These are phyloP conservation scores for Miamiensis avidus DNA, from an alignment of 169 alveolate species.

Conservation along the genomic window DNA sequence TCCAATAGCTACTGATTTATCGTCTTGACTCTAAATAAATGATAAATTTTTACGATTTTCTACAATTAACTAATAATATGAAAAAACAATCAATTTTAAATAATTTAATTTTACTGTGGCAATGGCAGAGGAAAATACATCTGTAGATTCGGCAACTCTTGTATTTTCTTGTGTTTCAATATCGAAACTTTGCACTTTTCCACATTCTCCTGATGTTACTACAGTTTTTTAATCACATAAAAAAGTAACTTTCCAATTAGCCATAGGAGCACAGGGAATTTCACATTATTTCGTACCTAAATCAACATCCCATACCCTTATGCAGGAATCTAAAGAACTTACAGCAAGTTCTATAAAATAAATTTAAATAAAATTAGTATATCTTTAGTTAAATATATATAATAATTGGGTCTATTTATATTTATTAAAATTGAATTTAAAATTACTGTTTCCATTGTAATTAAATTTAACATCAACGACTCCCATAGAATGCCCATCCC, in stretches of 20 bases:
- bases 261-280: constrained; percentile 37
- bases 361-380: not conserved
- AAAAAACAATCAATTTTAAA: too few species aligned
- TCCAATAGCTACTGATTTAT: constrained; percentile 9
- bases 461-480: constrained; percentile 48
- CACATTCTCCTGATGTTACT: constrained; percentile 47
- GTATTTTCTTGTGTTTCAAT: not conserved
- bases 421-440: not conserved
- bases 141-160: not conserved
- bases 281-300: constrained; percentile 25
- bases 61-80: not conserved
- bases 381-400: too few species aligned
- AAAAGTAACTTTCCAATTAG: constrained; percentile 46
- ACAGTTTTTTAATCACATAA: constrained; percentile 22
- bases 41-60: too few species aligned
- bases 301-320: constrained; percentile 47
- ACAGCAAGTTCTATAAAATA: constrained; percentile 26
- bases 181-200: constrained; percentile 18
- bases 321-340: constrained; percentile 39
- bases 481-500: constrained; percentile 47
- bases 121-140: not conserved
- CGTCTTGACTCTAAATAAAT: not conserved
- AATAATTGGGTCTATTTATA: too few species aligned
- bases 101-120: not conserved
- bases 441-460: constrained; percentile 12